Evolutionary conservation across 495 filamentous ascomycete genomes (phyloP).

Genomic region (Annulohypoxylon nitens): DNA sequence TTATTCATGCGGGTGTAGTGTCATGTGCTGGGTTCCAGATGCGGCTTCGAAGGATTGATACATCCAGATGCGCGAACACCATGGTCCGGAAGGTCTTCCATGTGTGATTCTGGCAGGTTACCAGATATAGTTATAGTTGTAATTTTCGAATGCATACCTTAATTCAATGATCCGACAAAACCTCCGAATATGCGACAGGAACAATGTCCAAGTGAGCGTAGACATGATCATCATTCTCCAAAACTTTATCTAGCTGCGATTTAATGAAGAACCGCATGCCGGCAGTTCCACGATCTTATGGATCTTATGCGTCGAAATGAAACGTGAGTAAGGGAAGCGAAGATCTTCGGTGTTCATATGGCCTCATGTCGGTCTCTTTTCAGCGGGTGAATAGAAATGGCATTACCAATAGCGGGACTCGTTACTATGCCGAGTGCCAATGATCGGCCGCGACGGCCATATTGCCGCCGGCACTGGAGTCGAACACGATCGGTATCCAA

Average conservation of each 20-base stretch:
- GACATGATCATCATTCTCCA: constrained; percentile 30
- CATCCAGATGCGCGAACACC: constrained; percentile 29
- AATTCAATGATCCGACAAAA: constrained; percentile 17
- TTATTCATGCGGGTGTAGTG: constrained; percentile 20
- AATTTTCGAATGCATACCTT: constrained; percentile 17
- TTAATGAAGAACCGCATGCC: constrained; percentile 41
- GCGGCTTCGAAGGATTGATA: constrained; percentile 44
- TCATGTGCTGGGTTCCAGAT: constrained; percentile 43
- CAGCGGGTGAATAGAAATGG: constrained; percentile 39
- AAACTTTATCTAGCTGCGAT: constrained; percentile 9
- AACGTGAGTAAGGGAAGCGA: constrained; percentile 34
- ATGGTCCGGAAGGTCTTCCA: constrained; percentile 33
- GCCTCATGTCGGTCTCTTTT: constrained; percentile 48
- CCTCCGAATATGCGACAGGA: constrained; percentile 8
- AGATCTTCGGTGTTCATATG: constrained; percentile 49
- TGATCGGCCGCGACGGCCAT: constrained; percentile 39
- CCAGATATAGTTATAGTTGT: constrained; percentile 27
- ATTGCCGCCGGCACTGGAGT: constrained; percentile 40
- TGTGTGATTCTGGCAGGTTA: constrained; percentile 30
- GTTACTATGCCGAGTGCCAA: constrained; percentile 37
- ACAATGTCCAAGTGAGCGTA: background rate
- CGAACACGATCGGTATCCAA: constrained; percentile 8
- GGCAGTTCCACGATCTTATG: constrained; percentile 34
- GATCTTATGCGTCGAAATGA: constrained; percentile 36
- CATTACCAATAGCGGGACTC: constrained; percentile 39